Conservation (phyloP, 1,284 basidiomycete species). For the Gymnopus androsaceus region DNA sequence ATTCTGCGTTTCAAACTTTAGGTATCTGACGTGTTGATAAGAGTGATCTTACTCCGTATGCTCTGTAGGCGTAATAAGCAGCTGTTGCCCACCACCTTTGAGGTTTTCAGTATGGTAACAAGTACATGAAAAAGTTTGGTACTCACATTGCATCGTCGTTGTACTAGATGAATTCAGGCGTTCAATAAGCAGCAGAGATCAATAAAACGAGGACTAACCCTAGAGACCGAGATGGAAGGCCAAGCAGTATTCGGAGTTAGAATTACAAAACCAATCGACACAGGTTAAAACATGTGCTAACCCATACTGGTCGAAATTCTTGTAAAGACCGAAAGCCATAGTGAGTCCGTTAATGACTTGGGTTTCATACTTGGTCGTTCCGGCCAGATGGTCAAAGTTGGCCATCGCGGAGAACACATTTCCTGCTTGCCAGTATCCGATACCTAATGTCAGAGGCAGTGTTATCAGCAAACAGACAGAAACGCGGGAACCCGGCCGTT, state of each 20-base stretch:
- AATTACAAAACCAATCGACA: background rate
- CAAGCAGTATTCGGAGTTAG: too few relatives aligned
- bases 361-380: slow-evolving; percentile 36
- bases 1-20: slow-evolving; percentile 26
- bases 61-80: slow-evolving; percentile 48
- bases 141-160: slow-evolving; percentile 49
- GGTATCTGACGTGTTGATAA: background rate
- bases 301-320: slow-evolving; percentile 44
- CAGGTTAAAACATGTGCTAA: slow-evolving; percentile 20
- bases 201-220: background rate
- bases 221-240: background rate
- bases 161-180: slow-evolving; percentile 23
- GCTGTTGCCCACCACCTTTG: slow-evolving; percentile 54
- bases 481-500: too few relatives aligned
- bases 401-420: slow-evolving; percentile 50
- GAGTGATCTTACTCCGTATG: slow-evolving; percentile 33
- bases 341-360: slow-evolving; percentile 42
- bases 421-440: slow-evolving; percentile 50
- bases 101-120: background rate
- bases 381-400: slow-evolving; percentile 41
- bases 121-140: background rate
- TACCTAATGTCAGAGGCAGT: slow-evolving; percentile 28
- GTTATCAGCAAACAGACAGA: background rate
- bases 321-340: slow-evolving; percentile 37
- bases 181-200: background rate